phyloP scores from a whole-genome alignment of 2,329 filamentous ascomycete species.

The Sporothrix globosa region DNA sequence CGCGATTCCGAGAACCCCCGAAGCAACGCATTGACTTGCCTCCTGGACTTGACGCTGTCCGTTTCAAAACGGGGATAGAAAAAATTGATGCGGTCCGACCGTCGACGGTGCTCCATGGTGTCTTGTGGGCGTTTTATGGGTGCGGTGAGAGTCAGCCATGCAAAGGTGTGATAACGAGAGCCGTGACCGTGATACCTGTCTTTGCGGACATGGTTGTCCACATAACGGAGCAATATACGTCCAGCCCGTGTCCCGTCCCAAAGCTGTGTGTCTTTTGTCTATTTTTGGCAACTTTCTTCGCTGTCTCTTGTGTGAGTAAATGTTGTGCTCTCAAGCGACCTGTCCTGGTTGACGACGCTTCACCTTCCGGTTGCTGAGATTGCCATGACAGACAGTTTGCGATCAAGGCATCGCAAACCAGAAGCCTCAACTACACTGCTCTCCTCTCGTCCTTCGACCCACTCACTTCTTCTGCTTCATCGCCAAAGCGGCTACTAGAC shows the following conservation, averaged over 20 bases:
- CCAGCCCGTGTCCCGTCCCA: neutral
- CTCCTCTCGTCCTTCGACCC: neutral
- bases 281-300: too few species aligned
- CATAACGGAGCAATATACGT: neutral
- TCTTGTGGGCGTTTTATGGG: neutral
- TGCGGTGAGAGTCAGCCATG: neutral
- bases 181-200: neutral
- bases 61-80: constrained; percentile 13
- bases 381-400: neutral
- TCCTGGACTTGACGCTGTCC: neutral
- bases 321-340: neutral
- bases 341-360: neutral
- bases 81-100: neutral
- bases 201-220: neutral
- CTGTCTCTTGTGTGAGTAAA: neutral
- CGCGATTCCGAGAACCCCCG: constrained; percentile 31
- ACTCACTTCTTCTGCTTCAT: constrained; percentile 18
- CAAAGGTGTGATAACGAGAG: neutral
- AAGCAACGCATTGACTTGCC: constrained; percentile 10
- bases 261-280: neutral
- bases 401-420: neutral
- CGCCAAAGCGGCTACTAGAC: constrained; percentile 22
- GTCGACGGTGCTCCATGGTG: neutral
- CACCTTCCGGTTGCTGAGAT: too few species aligned
- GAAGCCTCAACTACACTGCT: neutral